These are phyloP conservation scores for Phytophthora colocasiae DNA, from an alignment of 352 stramenopile genomes.

Conservation along the genomic window DNA sequence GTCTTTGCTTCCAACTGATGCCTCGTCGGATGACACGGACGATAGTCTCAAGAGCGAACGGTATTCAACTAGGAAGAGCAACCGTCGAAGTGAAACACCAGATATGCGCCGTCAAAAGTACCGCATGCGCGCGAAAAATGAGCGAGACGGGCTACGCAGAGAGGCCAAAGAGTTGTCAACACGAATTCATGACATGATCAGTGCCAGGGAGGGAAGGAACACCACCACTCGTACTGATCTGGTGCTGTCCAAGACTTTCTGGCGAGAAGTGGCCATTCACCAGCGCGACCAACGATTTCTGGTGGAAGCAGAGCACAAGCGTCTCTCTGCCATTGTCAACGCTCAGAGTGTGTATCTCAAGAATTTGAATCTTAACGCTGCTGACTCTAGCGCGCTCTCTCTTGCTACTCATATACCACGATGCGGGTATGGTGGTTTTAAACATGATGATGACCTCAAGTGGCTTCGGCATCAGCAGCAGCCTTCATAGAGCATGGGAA, in stretches of 20 bases:
- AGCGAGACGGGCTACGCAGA: background rate
- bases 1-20: background rate
- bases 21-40: background rate
- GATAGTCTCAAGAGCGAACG: background rate
- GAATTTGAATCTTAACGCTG: background rate
- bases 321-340: background rate
- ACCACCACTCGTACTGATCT: background rate
- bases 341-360: background rate
- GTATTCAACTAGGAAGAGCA: background rate
- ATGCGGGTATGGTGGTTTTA: too few species aligned
- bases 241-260: constrained; percentile 5
- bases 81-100: background rate
- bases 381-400: too few species aligned
- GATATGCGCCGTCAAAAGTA: background rate
- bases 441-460: background rate
- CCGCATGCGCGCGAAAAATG: background rate
- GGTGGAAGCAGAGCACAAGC: background rate
- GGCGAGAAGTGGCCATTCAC: background rate
- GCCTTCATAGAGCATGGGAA: constrained; percentile 15
- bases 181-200: background rate
- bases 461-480: constrained; percentile 8
- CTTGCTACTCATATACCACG: too few species aligned
- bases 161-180: background rate
- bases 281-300: background rate
- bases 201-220: background rate